Evolutionary conservation across 768 basidiomycete species (phyloP), one percentile per base, ranked within the genome.

Genomic region (Hypsizygus marmoreus): DNA sequence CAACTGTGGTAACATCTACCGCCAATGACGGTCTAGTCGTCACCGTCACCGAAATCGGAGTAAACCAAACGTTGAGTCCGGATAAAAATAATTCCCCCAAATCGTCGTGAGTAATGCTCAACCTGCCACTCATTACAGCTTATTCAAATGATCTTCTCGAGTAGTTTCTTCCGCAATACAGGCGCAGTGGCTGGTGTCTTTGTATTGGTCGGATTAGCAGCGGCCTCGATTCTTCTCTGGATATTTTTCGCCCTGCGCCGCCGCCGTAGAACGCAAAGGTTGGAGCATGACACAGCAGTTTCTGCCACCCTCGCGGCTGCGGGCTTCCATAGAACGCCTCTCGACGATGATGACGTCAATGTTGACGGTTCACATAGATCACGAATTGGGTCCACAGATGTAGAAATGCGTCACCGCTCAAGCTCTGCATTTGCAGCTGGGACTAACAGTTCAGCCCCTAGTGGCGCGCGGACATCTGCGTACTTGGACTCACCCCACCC

Each of bases 111-210:
- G 81, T 66, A 17, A 26, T 26, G 43, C 31, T 22, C 35, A 14
- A n/a, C 29, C 13, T 57, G 23, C 30, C 31, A 30, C 35, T 34
- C 35, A 12, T 19, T 11, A 32, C 36, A 16, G 25, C 13, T 32
- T 30, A 43, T 20, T 26, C 28, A 39, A 25, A 51, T 57, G 38
- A 55, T 40, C 13, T 31, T 32, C 34, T 53, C 14, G 28, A 40
- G 2, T 41, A 91, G 88, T 45, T 98, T 97, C 71, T 95, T 95
- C 67, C 64, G 65, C 39, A 90, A 95, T 61, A 88, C 86, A 17
- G 92, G 92, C 14, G 95, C 93, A 9, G 93, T 97, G 3, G 87
- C 87, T 1, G 95, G 90, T 34, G 89, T 93, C 6, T 98, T 97
- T 57, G 81, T 91, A 29, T 82, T 93, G 12, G 89, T 95, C 13